Conservation (phyloP, 1,139 yeast genomes). For the Candida pseudoviswanathii region DNA sequence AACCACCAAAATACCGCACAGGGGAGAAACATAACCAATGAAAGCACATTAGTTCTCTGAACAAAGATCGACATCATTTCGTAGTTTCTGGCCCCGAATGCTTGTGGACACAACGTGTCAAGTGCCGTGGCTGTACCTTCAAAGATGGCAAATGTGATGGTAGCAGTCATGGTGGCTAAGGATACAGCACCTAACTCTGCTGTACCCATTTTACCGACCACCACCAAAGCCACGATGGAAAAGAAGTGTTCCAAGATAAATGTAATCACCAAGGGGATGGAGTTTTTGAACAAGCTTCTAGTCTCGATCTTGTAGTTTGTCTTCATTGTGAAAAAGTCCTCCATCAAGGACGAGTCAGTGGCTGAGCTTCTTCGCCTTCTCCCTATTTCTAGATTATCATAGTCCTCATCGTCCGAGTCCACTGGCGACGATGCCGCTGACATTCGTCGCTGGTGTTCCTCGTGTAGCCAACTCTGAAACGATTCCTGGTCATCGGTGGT, state of each 20-base stretch:
- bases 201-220: constrained; percentile 74
- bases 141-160: constrained; percentile 79
- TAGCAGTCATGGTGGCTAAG: constrained; percentile 84
- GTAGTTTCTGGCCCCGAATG: constrained; percentile 71
- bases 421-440: constrained; percentile 37
- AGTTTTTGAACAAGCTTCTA: constrained; percentile 50
- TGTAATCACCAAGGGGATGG: constrained; percentile 66
- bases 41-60: constrained; percentile 63
- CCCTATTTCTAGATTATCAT: constrained; percentile 20
- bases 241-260: constrained; percentile 73
- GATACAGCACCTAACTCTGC: constrained; percentile 80
- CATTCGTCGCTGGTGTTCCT: constrained; percentile 66
- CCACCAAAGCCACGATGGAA: constrained; percentile 68
- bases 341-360: not conserved
- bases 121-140: constrained; percentile 88
- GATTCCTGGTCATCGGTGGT: constrained; percentile 57
- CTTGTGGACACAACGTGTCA: constrained; percentile 87
- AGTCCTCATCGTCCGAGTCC: constrained; percentile 20
- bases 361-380: constrained; percentile 14
- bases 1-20: constrained; percentile 68
- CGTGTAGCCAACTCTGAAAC: constrained; percentile 59
- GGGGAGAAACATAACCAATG: constrained; percentile 58
- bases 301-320: constrained; percentile 52
- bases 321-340: constrained; percentile 42
- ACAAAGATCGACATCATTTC: constrained; percentile 63